A percentile compares a stretch with the other conserved stretches of the same genome.
phyloP scores from a whole-genome alignment of 768 basidiomycete genomes.

The Pleurotus citrinopileatus region DNA sequence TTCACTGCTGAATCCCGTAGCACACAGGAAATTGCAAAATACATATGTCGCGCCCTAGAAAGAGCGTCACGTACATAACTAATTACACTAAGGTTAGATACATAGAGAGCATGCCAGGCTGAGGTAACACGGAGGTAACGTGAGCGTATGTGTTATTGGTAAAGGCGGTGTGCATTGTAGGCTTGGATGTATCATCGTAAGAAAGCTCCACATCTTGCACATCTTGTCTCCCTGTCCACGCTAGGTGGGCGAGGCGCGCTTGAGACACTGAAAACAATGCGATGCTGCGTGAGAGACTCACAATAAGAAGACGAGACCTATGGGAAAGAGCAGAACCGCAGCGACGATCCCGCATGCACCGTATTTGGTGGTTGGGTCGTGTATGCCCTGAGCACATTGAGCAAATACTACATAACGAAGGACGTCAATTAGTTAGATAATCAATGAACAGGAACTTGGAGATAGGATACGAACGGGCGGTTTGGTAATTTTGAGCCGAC shows the following conservation, averaged over 20 bases:
- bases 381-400: slow-evolving; percentile 23
- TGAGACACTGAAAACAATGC: background rate
- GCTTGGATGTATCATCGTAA: too few species aligned
- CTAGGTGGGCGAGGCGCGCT: background rate
- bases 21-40: too few species aligned
- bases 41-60: too few species aligned
- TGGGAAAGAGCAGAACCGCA: slow-evolving; percentile 26
- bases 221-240: background rate
- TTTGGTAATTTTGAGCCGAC: slow-evolving; percentile 22
- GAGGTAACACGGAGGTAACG: too few species aligned
- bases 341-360: slow-evolving; percentile 26
- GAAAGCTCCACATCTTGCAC: background rate
- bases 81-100: too few species aligned
- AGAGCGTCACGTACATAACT: too few species aligned
- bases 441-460: background rate
- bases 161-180: too few species aligned
- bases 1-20: too few species aligned
- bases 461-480: slow-evolving; percentile 16
- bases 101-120: too few species aligned
- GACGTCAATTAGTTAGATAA: too few species aligned
- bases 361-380: slow-evolving; percentile 21
- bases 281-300: slow-evolving; percentile 11
- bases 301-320: slow-evolving; percentile 27
- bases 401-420: slow-evolving; percentile 19
- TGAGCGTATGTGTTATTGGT: too few species aligned